Conservation (phyloP, 352 stramenopile genomes). For the Pythium scleroteichum region DNA sequence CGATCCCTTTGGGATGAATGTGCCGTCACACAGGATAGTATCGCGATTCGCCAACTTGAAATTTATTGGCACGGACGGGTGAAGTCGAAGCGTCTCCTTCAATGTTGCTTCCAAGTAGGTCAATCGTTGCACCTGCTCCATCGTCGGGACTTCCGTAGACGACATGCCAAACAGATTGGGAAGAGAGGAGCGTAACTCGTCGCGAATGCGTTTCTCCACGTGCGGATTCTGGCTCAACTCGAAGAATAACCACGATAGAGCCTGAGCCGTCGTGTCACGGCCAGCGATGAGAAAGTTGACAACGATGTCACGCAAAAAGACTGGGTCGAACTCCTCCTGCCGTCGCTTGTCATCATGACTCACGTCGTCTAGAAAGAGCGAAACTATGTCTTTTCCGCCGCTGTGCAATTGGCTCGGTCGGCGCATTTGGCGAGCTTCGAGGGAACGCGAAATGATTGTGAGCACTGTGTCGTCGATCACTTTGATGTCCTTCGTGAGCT, state of each 20-base stretch:
- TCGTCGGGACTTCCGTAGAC: background rate
- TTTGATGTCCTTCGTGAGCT: constrained; percentile 22
- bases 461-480: constrained; percentile 31
- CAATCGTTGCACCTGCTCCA: constrained; percentile 21
- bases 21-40: constrained; percentile 38
- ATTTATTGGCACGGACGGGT: constrained; percentile 42
- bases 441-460: constrained; percentile 41
- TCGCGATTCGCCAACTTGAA: constrained; percentile 31
- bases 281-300: constrained; percentile 62
- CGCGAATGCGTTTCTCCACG: constrained; percentile 26
- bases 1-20: constrained; percentile 28
- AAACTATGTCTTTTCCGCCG: constrained; percentile 21
- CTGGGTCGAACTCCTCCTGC: constrained; percentile 18
- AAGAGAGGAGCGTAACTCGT: constrained; percentile 15
- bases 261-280: constrained; percentile 50
- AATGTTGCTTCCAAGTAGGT: constrained; percentile 32
- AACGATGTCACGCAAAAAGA: constrained; percentile 48
- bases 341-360: constrained; percentile 18
- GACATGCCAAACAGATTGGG: constrained; percentile 4
- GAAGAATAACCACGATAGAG: constrained; percentile 52
- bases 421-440: constrained; percentile 19
- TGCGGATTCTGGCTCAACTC: constrained; percentile 41
- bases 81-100: constrained; percentile 41
- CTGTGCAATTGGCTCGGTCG: background rate
- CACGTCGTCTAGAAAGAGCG: constrained; percentile 25